Conservation (phyloP, 306 rosid species). For the Casuarina cunninghamiana region DNA sequence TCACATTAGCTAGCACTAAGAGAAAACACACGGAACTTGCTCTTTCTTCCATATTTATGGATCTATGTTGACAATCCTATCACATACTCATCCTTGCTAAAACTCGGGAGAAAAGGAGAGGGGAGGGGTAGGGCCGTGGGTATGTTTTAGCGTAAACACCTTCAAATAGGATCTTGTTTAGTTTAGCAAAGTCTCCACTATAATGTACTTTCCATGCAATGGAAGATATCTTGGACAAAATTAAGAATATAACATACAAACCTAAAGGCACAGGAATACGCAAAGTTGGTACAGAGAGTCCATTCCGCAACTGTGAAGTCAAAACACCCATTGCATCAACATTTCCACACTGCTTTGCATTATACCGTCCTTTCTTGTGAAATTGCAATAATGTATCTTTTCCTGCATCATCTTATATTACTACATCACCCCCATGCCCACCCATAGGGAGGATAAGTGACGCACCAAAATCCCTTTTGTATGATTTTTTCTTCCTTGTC, state of each 20-base stretch:
- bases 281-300: conserved; percentile 61
- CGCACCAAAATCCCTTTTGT: conserved; percentile 82
- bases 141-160: neutral
- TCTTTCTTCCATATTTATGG: conserved; percentile 6
- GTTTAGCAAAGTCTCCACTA: neutral
- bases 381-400: conserved; percentile 67
- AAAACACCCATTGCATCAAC: conserved; percentile 81
- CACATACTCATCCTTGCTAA: neutral
- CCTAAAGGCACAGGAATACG: conserved; percentile 97
- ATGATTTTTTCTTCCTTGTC: conserved; percentile 43
- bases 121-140: neutral
- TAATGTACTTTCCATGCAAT: neutral
- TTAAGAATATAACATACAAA: conserved; percentile 43
- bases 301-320: conserved; percentile 60
- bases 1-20: conserved; percentile 22
- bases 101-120: neutral
- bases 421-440: conserved; percentile 91
- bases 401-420: conserved; percentile 74
- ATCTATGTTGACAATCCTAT: neutral
- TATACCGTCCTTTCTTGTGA: conserved; percentile 49
- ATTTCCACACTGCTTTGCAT: conserved; percentile 86
- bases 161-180: neutral
- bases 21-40: neutral
- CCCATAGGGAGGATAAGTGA: conserved; percentile 75
- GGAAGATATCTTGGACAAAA: neutral